Conservation (phyloP, 192 early-diverging fungal species). For the Pilobolus umbonatus region DNA sequence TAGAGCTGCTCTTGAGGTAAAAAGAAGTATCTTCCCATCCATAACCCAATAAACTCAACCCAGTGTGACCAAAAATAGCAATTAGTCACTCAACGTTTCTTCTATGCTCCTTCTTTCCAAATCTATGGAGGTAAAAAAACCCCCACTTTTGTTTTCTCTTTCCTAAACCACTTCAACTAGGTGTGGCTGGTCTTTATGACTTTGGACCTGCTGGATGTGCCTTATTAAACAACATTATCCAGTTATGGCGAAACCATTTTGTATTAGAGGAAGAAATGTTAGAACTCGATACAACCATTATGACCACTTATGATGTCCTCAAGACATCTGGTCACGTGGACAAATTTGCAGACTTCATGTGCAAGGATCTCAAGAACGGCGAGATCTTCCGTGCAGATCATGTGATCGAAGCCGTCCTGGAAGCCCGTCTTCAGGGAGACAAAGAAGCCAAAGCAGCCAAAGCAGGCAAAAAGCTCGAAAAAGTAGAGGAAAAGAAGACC, state of each 20-base stretch:
- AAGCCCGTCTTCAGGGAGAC: constrained; percentile 87
- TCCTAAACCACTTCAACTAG: constrained; percentile 26
- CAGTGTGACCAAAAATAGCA: constrained; percentile 21
- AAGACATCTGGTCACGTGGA: constrained; percentile 99
- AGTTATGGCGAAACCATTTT: constrained; percentile 93
- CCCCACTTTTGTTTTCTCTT: constrained; percentile 11
- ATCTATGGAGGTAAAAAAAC: constrained; percentile 82
- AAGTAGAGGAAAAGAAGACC: constrained; percentile 54
- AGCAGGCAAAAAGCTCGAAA: constrained; percentile 32
- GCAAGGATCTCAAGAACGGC: constrained; percentile 84
- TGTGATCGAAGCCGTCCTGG: constrained; percentile 89
- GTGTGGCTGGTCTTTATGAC: constrained; percentile 96
- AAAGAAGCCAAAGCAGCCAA: constrained; percentile 56
- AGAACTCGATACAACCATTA: constrained; percentile 95
- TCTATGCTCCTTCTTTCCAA: constrained; percentile 90
- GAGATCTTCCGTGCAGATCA: constrained; percentile 98
- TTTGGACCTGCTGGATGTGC: constrained; percentile 94
- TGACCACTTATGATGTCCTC: constrained; percentile 92
- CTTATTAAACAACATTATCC: constrained; percentile 86
- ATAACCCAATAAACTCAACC: too few species aligned
- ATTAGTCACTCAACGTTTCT: constrained; percentile 91
- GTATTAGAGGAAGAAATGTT: constrained; percentile 99
- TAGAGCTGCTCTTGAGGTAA: constrained; percentile 34
- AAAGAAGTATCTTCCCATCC: background rate
- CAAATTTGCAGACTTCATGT: constrained; percentile 98